Conservation (phyloP, 2,329 filamentous ascomycete genomes). For the Dothideomycetes sp. region DNA sequence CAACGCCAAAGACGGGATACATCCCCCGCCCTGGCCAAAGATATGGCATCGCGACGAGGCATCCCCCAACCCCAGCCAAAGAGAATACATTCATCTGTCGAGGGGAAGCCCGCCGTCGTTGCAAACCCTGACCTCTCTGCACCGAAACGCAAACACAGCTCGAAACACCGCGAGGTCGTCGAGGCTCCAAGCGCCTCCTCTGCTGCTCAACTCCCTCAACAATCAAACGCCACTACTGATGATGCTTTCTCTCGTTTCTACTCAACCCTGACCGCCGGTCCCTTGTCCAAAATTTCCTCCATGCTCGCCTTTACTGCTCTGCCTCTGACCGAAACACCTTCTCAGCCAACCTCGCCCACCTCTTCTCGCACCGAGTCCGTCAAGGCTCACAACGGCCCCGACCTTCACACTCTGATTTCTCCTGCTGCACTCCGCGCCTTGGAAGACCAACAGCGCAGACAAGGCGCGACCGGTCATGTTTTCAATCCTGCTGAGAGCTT, state of each 20-base stretch:
- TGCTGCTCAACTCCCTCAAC: conserved; percentile 15
- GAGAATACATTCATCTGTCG: not conserved
- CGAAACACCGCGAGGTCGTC: not conserved
- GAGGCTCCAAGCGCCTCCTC: conserved; percentile 9
- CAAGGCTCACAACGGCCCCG: conserved; percentile 38
- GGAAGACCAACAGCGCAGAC: conserved; percentile 44
- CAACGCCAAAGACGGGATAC: conserved; percentile 17
- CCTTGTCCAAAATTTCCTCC: conserved; percentile 81
- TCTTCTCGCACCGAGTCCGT: conserved; percentile 19
- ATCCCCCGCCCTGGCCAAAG: conserved; percentile 24
- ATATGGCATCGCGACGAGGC: conserved; percentile 26
- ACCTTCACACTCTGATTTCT: conserved; percentile 75
- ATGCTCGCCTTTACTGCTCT: conserved; percentile 88
- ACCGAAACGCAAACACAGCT: not conserved
- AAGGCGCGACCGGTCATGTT: conserved; percentile 38
- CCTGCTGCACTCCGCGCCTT: conserved; percentile 73
- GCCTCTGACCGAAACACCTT: conserved; percentile 44
- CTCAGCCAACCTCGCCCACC: conserved; percentile 14
- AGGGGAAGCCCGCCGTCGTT: no score
- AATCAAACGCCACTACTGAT: conserved; percentile 12
- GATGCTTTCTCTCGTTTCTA: conserved; percentile 88
- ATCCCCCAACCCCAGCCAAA: conserved; percentile 16
- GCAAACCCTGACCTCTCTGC: no score
- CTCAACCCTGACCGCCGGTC: conserved; percentile 66
- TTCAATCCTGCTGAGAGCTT: conserved; percentile 57